Evolutionary conservation across 2,329 filamentous ascomycete species (phyloP).

Genomic region (Xylaria sp.): DNA sequence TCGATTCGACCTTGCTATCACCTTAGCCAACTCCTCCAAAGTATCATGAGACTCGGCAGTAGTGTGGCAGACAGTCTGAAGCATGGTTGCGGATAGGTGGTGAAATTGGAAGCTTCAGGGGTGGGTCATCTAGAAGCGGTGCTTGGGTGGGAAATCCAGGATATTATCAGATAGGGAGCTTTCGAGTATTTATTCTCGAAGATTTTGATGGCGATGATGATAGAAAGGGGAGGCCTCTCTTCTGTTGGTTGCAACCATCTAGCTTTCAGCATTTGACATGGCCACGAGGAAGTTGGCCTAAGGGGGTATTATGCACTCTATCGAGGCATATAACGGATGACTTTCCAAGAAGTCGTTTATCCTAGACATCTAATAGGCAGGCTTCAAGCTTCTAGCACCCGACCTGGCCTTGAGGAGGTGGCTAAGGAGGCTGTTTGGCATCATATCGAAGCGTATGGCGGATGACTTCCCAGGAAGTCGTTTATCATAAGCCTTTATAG

Average conservation of each 20-base stretch:
- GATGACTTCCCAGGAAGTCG: conserved; percentile 3
- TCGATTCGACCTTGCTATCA: conserved; percentile 21
- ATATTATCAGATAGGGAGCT: conserved; percentile 26
- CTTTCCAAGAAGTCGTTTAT: conserved; percentile 22
- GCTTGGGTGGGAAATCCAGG: conserved; percentile 22
- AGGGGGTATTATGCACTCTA: conserved; percentile 20
- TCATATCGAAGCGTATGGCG: background rate
- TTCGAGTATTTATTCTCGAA: conserved; percentile 26
- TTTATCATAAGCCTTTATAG: conserved; percentile 1
- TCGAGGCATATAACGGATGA: conserved; percentile 20
- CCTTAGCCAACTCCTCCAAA: conserved; percentile 24
- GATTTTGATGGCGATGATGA: conserved; percentile 25
- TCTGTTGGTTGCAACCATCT: conserved; percentile 23
- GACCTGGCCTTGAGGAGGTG: background rate
- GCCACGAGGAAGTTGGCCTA: conserved; percentile 13
- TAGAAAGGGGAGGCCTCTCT: conserved; percentile 23
- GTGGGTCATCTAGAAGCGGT: conserved; percentile 23
- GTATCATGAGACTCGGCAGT: conserved; percentile 20
- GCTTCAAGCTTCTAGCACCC: background rate
- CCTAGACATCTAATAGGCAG: conserved; percentile 12
- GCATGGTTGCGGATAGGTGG: conserved; percentile 19
- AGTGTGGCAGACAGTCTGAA: conserved; percentile 21
- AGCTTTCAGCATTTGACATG: conserved; percentile 23
- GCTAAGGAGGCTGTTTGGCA: background rate
- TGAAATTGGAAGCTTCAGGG: conserved; percentile 23